Evolutionary conservation across 1,139 yeast species (phyloP).

Genomic region (Pneumocystis wakefieldiae): DNA sequence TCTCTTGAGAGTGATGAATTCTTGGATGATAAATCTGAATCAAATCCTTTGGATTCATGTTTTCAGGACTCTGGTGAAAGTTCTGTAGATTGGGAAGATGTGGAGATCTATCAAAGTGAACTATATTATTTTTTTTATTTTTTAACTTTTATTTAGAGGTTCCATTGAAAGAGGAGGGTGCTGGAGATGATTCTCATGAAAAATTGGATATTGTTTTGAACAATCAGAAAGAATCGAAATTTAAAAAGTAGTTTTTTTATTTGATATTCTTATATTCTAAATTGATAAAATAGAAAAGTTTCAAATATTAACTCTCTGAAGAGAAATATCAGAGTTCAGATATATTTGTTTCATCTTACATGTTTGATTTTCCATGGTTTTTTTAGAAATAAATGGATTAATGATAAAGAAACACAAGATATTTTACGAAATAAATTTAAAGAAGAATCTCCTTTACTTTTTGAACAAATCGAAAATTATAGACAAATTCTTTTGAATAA

Average conservation of each 20-base stretch:
- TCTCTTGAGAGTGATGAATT: background rate
- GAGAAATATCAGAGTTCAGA: constrained; percentile 32
- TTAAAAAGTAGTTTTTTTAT: background rate
- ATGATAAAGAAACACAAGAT: constrained; percentile 31
- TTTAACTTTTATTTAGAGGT: background rate
- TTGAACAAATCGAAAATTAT: background rate
- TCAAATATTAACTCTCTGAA: constrained; percentile 29
- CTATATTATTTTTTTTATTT: background rate
- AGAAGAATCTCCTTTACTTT: background rate
- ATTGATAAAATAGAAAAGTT: background rate
- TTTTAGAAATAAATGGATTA: constrained; percentile 62
- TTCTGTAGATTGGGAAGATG: background rate
- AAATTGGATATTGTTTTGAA: background rate
- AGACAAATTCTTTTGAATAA: background rate
- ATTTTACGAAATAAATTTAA: constrained; percentile 6
- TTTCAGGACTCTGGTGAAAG: background rate
- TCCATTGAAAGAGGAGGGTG: background rate
- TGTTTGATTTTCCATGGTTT: constrained; percentile 51
- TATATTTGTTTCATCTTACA: constrained; percentile 47
- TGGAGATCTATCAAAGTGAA: background rate
- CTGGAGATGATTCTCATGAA: background rate
- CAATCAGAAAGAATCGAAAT: background rate
- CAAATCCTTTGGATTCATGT: background rate
- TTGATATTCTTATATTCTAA: background rate
- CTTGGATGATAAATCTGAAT: background rate